Percentiles rank a stretch among this genome's conserved stretches.
phyloP scores from a whole-genome alignment of 495 filamentous ascomycete genomes.

The Pyronema omphalodes region DNA sequence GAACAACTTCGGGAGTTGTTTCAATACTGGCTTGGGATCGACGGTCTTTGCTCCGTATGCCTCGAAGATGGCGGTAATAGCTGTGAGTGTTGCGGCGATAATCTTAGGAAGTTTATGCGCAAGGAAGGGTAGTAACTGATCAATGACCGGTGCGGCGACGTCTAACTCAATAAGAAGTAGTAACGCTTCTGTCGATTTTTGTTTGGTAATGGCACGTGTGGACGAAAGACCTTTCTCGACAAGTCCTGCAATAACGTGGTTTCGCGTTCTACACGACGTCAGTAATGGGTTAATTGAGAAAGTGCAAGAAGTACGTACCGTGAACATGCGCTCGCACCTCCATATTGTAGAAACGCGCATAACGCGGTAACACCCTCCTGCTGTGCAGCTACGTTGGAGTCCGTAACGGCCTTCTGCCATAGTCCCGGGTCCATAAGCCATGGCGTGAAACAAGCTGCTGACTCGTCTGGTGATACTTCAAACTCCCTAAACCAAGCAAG shows the following conservation, averaged over 20 bases:
- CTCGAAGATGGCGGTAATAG: conserved; percentile 68
- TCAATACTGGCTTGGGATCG: conserved; percentile 90
- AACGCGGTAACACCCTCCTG: conserved; percentile 75
- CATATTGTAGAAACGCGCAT: conserved; percentile 79
- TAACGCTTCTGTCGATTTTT: conserved; percentile 68
- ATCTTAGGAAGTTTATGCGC: conserved; percentile 90
- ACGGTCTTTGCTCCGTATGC: conserved; percentile 91
- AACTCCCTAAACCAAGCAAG: conserved; percentile 31
- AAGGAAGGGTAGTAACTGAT: conserved; percentile 70
- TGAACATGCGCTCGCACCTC: conserved; percentile 57
- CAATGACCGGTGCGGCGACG: conserved; percentile 65
- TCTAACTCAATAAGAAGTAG: conserved; percentile 83
- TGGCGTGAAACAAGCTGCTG: conserved; percentile 64
- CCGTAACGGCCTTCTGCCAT: conserved; percentile 82
- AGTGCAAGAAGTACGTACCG: conserved; percentile 31
- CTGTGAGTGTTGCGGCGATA: conserved; percentile 63
- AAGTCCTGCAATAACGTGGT: conserved; percentile 52
- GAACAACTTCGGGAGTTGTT: conserved; percentile 75
- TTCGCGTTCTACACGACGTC: conserved; percentile 41
- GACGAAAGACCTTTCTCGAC: conserved; percentile 84
- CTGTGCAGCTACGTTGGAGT: conserved; percentile 96
- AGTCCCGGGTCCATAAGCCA: conserved; percentile 70
- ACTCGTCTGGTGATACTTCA: conserved; percentile 68
- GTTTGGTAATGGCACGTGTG: conserved; percentile 71
- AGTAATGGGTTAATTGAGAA: not conserved